Evolutionary conservation across 192 early-diverging fungal genomes (phyloP).

Genomic region (Umbelopsis sp.): DNA sequence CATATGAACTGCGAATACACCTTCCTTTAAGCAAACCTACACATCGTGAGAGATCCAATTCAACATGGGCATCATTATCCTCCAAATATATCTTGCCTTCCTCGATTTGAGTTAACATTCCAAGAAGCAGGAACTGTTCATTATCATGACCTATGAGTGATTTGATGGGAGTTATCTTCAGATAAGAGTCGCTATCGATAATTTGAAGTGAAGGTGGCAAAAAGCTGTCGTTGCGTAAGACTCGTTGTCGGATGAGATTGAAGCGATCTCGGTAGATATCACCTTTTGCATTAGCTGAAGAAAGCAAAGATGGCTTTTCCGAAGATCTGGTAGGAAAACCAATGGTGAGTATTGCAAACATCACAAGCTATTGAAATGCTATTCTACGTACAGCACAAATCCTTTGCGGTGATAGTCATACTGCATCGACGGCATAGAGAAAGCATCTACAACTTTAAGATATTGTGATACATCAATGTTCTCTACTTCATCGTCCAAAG

Average conservation of each 20-base stretch:
- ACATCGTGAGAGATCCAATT: slow-evolving; percentile 66
- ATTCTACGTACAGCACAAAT: slow-evolving; percentile 54
- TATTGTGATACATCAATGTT: slow-evolving; percentile 54
- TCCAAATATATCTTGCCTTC: slow-evolving; percentile 85
- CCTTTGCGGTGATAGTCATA: slow-evolving; percentile 66
- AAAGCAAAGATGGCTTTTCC: slow-evolving; percentile 49
- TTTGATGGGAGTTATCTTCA: slow-evolving; percentile 72
- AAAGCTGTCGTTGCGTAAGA: slow-evolving; percentile 83
- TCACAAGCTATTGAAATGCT: neutral
- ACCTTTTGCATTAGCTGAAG: slow-evolving; percentile 62
- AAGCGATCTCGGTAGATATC: slow-evolving; percentile 76
- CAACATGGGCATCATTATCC: slow-evolving; percentile 77
- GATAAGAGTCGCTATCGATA: slow-evolving; percentile 18
- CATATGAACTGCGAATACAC: neutral
- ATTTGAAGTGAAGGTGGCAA: slow-evolving; percentile 57
- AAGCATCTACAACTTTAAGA: slow-evolving; percentile 74
- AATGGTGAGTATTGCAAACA: neutral
- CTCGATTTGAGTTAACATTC: slow-evolving; percentile 83
- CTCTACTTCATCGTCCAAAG: slow-evolving; percentile 36
- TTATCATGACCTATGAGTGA: slow-evolving; percentile 73
- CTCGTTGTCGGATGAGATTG: slow-evolving; percentile 76
- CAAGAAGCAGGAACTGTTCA: slow-evolving; percentile 75
- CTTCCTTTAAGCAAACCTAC: slow-evolving; percentile 32
- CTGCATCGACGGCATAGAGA: slow-evolving; percentile 67
- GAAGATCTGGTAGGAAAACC: slow-evolving; percentile 20